Base-by-base conservation (phyloP, 73 alveolate genomes). In the Paramecium sexaurelia region DNA sequence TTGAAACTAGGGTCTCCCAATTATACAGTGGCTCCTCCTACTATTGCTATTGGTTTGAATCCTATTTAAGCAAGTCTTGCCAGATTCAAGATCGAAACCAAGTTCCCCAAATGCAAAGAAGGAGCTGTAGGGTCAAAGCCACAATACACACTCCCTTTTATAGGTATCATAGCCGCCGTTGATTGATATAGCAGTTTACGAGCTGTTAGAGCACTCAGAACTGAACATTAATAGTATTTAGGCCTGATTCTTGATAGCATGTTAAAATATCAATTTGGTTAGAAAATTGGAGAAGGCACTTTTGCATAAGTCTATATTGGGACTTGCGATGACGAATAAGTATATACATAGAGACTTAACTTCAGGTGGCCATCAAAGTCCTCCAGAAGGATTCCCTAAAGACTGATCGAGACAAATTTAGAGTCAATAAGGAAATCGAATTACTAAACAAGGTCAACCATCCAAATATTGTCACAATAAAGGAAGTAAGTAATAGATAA, bases 111-210 rank as follows among this genome's bases (percentile, higher is more conserved):
- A 51, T 91, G 95, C 17, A 93, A 85, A 36, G 95, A 92, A 19
- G 20, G 75, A 13, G 95, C 95, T 15, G 96, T 93, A 10, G 95
- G 96, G 73, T 93, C 95, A 40, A 93, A 93, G 8, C 96, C 96
- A 47, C 95, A 83, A 39, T 93, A 93, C 7, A 85, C 94, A 24
- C 84, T 33, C 6, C 75, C 90, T 78, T 20, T 8, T 32, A 78
- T 43, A 5, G 75, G 75, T 40, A 78, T 78, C n/a, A 0, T 26
- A 24, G 27, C 1, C 6, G 55, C 45, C 11, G 90, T 78, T 22
- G 55, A 19, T 43, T 78, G 41, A 78, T 78, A 78, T 17, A 78
- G 55, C 7, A 78, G 75, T 78, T 26, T 22, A 8, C 75, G 24
- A 22, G 68, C 43, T 20, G 32, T 41, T 17, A 78, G 55, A 13